Base-by-base conservation (phyloP, 352 stramenopile species). In the Lagenidium giganteum region DNA sequence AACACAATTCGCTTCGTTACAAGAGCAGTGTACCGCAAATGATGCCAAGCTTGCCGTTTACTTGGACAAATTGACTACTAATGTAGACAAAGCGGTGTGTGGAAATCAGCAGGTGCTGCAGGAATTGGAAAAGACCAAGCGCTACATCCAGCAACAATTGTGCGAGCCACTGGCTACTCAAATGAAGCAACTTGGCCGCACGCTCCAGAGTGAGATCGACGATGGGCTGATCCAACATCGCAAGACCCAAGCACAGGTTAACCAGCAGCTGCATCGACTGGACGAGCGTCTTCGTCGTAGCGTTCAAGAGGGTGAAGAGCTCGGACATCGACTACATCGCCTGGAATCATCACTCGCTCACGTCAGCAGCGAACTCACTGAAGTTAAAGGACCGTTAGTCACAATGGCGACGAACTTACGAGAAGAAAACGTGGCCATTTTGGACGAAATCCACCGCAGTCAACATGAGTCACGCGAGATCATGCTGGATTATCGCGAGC, bases 401-500 rank as follows among this genome's bases (percentile, higher is more conserved):
- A 87, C 71, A 4, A 45, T 73, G 32, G 64, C 70, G 9, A 65
- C 56, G 16, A 87, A 90, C 38, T 30, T 90, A 30, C 55, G 71
- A 22, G 67, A 87, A 45, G 78, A 90, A 33, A 90, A 87, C 41
- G 57, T 73, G 4, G 56, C 71, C 8, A 83, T 90, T 27, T 28
- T 84, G 18, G 48, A 70, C 18, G 74, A 90, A 39, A 84, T 90
- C 21, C 54, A 74, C 32, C 67, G 77, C 8, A 86, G 67, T 47
- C 73, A 86, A 54, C 72, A 86, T 34, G 69, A 81, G 11, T 79
- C 77, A 5, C 59, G 77, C 1, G 57, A 83, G 22, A 77, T 87
- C 39, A 67, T 87, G 44, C 56, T 87, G 17, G 70, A 85, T 42
- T 87, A 90, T 38, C 67, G 76, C 18, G 57, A 70, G 20, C 41